These are phyloP conservation scores for Adenanthera pavonina DNA, from an alignment of 306 rosid genomes.

Conservation along the genomic window DNA sequence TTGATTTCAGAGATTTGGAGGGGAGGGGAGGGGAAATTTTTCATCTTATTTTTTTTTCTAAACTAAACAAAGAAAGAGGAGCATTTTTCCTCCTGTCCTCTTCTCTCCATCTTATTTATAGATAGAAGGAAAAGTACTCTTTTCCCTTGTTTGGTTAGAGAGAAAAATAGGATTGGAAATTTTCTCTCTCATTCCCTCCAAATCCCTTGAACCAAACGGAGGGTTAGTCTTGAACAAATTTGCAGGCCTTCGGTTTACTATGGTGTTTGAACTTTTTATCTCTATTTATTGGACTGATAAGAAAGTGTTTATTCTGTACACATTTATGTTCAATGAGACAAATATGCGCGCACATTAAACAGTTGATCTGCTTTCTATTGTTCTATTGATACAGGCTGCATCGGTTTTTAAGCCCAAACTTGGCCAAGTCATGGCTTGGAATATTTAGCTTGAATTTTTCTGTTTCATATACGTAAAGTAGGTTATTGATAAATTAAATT, in stretches of 20 bases:
- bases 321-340: background rate
- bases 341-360: background rate
- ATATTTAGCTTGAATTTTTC: constrained; percentile 9
- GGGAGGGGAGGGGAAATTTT: too few relatives aligned
- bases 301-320: background rate
- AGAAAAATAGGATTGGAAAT: too few relatives aligned
- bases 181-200: too few relatives aligned
- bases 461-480: background rate
- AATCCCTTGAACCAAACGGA: too few relatives aligned
- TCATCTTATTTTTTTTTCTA: too few relatives aligned
- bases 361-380: background rate
- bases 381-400: background rate
- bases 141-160: too few relatives aligned
- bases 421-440: background rate
- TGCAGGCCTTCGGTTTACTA: background rate
- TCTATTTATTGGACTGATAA: background rate
- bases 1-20: too few relatives aligned
- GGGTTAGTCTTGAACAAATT: background rate
- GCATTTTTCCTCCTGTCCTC: too few relatives aligned
- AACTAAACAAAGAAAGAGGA: too few relatives aligned
- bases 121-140: too few relatives aligned
- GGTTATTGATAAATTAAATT: background rate
- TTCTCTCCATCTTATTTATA: too few relatives aligned
- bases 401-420: background rate
- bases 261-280: background rate